Evolutionary conservation across 192 early-diverging fungal genomes (phyloP), one percentile per base, ranked within the genome.

Genomic region (Coemansia sp.): DNA sequence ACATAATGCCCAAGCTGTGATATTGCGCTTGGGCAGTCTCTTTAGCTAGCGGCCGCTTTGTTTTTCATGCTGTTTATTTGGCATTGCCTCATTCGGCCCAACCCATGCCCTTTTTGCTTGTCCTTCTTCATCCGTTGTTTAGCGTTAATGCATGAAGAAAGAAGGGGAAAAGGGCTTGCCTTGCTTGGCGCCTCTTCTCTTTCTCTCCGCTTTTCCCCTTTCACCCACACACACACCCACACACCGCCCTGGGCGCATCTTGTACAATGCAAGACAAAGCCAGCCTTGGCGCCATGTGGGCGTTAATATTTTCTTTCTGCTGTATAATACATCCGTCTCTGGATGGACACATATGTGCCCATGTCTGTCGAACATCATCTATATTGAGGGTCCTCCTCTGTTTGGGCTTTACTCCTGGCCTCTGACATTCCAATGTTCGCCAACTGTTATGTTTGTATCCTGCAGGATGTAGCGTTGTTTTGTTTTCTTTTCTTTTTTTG

Each of bases 31-130:
- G 44, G 44, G 44, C 13, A 6, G 44, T 9, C 3, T 38, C 48
- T 53, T 49, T 74, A 72, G 49, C 38, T 48, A 47, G 47, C 58
- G 64, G 44, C 19, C 32, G 68, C 64, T 47, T 40, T 61, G 32
- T 56, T 15, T 15, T 6, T 41, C 44, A 48, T 57, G 44, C 10
- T 59, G 48, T 60, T 67, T 19, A 56, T 56, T 66, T 18, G 40
- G n/a, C 39, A n/a, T 57, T 47, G 21, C 42, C 19, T 56, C 43
- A 50, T 66, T 42, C 50, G 48, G 23, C 41, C 56, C 44, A 47
- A 4, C 19, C 7, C 44, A 38, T 54, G 19, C 13, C 44, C 6
- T 11, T 16, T 48, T 64, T 64, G 47, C 44, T 9, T 45, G 44
- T 45, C 7, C 44, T 15, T 15, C 44, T 45, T 45, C 44, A 9